Evolutionary conservation across 805 yeast species (phyloP).

Genomic region (Metschnikowia dekortorum): DNA sequence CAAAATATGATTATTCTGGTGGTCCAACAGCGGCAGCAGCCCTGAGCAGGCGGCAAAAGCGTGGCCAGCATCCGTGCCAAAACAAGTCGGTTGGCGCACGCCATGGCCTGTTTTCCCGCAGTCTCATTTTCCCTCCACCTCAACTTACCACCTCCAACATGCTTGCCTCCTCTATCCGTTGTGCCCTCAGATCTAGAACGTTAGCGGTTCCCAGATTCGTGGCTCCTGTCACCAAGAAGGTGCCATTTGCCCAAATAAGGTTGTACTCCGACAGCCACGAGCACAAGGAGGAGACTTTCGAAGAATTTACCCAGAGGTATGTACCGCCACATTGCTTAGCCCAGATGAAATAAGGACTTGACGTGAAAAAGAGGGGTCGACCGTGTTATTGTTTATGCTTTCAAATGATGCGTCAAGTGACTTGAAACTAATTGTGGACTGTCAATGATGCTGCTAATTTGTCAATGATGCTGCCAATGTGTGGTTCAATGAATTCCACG

Average conservation of each 20-base stretch:
- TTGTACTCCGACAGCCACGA: slow-evolving; percentile 80
- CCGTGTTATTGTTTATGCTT: no score
- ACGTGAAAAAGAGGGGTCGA: no score
- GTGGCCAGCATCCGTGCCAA: no score
- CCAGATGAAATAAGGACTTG: no score
- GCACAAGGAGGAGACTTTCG: slow-evolving; percentile 90
- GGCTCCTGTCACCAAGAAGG: slow-evolving; percentile 14
- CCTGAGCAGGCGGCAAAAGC: no score
- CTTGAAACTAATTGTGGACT: neutral
- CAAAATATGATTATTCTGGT: no score
- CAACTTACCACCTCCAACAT: slow-evolving; percentile 15
- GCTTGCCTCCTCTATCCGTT: slow-evolving; percentile 40
- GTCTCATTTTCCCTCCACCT: neutral
- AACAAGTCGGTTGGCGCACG: slow-evolving; percentile 5
- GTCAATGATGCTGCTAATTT: neutral
- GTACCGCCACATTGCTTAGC: slow-evolving; percentile 13
- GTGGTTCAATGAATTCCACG: neutral
- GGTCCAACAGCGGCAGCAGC: no score
- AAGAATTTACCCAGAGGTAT: slow-evolving; percentile 83
- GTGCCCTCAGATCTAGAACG: slow-evolving; percentile 37
- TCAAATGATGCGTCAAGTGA: neutral
- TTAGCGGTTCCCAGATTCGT: slow-evolving; percentile 28
- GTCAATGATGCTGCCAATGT: neutral
- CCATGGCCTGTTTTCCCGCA: slow-evolving; percentile 6
- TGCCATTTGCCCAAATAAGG: slow-evolving; percentile 42